These are phyloP conservation scores for Senna tora DNA, from an alignment of 306 rosid genomes.

Conservation along the genomic window DNA sequence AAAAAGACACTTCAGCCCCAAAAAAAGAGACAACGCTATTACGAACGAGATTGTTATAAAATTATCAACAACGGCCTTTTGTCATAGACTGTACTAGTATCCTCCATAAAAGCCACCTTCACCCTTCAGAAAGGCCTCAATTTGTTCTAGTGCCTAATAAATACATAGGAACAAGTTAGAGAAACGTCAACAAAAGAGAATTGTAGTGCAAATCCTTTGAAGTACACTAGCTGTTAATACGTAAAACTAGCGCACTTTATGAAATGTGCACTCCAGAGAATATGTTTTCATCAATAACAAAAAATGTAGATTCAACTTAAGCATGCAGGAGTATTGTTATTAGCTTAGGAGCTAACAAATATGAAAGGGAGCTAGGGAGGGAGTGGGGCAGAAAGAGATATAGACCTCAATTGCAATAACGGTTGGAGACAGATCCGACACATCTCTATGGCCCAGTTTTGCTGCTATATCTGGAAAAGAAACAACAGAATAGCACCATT, in stretches of 20 bases:
- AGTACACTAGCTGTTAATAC: too few relatives aligned
- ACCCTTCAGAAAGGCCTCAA: constrained; percentile 51
- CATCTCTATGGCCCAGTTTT: constrained; percentile 56
- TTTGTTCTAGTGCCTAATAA: constrained; percentile 72
- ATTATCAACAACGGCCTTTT: constrained; percentile 1
- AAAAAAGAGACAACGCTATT: not conserved
- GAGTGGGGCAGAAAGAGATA: constrained; percentile 24
- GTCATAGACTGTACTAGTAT: constrained; percentile 30
- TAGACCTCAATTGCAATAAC: constrained; percentile 77
- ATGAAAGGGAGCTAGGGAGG: constrained; percentile 9
- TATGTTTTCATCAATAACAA: too few relatives aligned
- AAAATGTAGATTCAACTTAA: too few relatives aligned
- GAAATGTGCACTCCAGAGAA: too few relatives aligned
- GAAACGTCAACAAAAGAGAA: not conserved
- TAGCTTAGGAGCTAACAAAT: not conserved
- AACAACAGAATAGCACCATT: constrained; percentile 9
- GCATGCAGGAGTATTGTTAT: not conserved
- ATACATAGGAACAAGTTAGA: constrained; percentile 10
- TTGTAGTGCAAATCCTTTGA: too few relatives aligned
- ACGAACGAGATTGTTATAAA: not conserved
- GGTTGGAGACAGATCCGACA: constrained; percentile 60
- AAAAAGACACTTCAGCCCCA: not conserved
- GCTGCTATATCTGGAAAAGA: constrained; percentile 69
- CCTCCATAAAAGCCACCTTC: constrained; percentile 39
- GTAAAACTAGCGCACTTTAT: too few relatives aligned